A percentile compares a stretch with the other conserved stretches of the same genome.
phyloP scores from a whole-genome alignment of 495 filamentous ascomycete species.

The Pseudomonodictys pantanalensis region DNA sequence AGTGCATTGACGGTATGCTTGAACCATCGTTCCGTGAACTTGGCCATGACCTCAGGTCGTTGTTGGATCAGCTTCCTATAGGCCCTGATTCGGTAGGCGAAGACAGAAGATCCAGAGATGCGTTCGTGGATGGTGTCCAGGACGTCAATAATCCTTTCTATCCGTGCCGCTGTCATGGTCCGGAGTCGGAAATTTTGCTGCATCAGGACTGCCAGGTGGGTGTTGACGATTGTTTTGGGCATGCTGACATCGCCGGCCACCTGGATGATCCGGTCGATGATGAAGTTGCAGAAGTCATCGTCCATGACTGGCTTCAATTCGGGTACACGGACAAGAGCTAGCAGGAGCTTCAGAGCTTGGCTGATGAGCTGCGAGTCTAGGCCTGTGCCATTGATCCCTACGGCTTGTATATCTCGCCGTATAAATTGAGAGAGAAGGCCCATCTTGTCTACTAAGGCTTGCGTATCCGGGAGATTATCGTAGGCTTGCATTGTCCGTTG shows the following conservation, averaged over 20 bases:
- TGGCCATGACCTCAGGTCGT: constrained; percentile 61
- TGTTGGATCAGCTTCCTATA: constrained; percentile 74
- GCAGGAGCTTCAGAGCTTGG: constrained; percentile 71
- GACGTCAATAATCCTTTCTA: constrained; percentile 62
- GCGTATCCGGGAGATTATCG: constrained; percentile 57
- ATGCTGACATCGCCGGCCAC: constrained; percentile 60
- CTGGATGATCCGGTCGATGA: constrained; percentile 73
- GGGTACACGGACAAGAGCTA: constrained; percentile 66
- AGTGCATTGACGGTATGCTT: constrained; percentile 76
- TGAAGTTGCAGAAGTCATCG: constrained; percentile 72
- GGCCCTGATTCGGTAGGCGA: constrained; percentile 67
- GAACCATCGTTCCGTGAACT: constrained; percentile 66
- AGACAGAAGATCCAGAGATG: constrained; percentile 72
- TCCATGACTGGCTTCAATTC: constrained; percentile 62
- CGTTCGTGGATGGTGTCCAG: constrained; percentile 70
- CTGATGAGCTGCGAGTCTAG: constrained; percentile 64
- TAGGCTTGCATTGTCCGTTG: constrained; percentile 73
- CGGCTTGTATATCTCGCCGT: constrained; percentile 67
- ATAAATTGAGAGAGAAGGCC: constrained; percentile 72
- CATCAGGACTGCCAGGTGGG: constrained; percentile 72
- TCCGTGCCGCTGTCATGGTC: constrained; percentile 66
- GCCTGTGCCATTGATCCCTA: constrained; percentile 30
- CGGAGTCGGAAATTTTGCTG: constrained; percentile 72
- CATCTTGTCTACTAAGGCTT: constrained; percentile 73
- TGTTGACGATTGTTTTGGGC: constrained; percentile 73